Evolutionary conservation across 495 filamentous ascomycete species (phyloP), one percentile per base, ranked within the genome.

Genomic region (Penicillium pancosmium): DNA sequence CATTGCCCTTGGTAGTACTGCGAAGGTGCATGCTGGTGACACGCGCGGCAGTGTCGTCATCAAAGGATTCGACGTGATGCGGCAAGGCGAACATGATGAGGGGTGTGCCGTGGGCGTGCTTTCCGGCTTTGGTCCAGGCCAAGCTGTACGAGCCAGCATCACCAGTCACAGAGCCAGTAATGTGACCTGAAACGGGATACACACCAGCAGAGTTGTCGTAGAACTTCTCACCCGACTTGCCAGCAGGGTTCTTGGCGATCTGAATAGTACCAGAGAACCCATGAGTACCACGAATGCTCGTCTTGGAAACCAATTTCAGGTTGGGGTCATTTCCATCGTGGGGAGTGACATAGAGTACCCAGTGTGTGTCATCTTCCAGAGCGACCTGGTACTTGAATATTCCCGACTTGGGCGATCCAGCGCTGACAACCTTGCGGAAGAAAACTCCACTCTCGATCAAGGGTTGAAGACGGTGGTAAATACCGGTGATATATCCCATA

Each of bases 11-110:
- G 4, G 91, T 96, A 0, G 91, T 92, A 7, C 91, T 95, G 41
- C 88, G 82, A 12, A 98, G 73, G 50, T 82, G 79, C 13, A 93
- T 68, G 9, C 73, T 69, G 21, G 88, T 86, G 54, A 81, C 67
- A n/a, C 74, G 80, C 5, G 68, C 74, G 11, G 69, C 59, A 2
- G 91, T 94, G 5, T 49, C 69, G 4, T 59, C 53, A 61, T 90
- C 85, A 57, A 97, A 94, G 2, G 90, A 89, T 46, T 84, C 73
- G 13, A 90, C 65, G 57, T 97, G 94, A 72, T 98, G 94, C 21
- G 93, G 90, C 56, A 98, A 74, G 40, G 93, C 92, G 61, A 88
- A 98, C 89, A 96, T 96, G 59, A 92, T 74, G 27, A 96, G 74
- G 8, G 75, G 66, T 5, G 72, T 75, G n/a, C 62, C 68, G 9